phyloP scores from a whole-genome alignment of 2,329 filamentous ascomycete genomes.

The Botrytis aclada region DNA sequence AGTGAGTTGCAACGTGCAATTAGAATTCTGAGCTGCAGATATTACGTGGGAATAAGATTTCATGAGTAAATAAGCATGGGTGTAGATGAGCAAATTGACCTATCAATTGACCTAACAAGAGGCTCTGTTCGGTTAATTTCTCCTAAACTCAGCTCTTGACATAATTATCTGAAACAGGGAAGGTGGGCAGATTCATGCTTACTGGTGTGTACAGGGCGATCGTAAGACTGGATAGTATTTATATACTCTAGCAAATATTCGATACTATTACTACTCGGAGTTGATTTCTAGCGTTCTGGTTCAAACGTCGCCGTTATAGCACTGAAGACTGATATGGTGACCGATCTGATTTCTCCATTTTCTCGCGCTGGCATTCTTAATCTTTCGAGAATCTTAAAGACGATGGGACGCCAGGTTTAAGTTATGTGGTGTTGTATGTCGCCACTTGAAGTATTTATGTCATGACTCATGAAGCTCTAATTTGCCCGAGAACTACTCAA shows the following conservation, averaged over 20 bases:
- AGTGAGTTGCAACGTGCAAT: too few species aligned
- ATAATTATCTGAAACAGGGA: background rate
- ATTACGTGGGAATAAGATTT: background rate
- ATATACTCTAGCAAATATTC: background rate
- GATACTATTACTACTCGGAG: background rate
- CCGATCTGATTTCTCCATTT: background rate
- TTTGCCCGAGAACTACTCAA: too few species aligned
- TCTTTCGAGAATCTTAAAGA: background rate
- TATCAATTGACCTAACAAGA: background rate
- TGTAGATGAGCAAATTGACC: background rate
- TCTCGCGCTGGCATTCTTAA: background rate
- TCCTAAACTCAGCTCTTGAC: background rate
- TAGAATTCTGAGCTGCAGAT: background rate
- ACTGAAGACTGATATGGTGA: background rate
- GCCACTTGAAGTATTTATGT: background rate
- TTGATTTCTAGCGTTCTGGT: background rate
- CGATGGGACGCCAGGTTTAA: accelerated
- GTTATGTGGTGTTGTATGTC: background rate
- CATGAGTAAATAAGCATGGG: background rate
- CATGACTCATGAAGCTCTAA: background rate
- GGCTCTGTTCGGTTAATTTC: background rate
- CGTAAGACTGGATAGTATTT: background rate
- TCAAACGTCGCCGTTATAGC: background rate
- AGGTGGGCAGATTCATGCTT: background rate
- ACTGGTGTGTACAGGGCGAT: background rate